Evolutionary conservation across 2,329 filamentous ascomycete species (phyloP).

Genomic region (Ophiostoma sp.): DNA sequence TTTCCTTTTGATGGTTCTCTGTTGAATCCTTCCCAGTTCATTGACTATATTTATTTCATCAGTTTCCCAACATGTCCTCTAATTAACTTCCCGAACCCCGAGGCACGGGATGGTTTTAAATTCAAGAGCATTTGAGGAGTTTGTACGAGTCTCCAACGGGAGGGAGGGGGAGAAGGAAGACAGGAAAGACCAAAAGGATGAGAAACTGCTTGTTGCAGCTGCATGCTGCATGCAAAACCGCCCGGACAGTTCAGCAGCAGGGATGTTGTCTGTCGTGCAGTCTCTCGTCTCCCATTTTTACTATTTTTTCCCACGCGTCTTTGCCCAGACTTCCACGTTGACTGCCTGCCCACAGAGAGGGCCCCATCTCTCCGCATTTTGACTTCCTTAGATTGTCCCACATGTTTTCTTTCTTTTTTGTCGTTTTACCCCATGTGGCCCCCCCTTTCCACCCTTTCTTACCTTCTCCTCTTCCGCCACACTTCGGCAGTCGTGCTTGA

Average conservation of each 20-base stretch:
- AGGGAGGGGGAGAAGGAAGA: not conserved
- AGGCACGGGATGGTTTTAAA: not conserved
- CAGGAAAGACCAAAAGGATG: not conserved
- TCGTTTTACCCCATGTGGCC: slow-evolving; percentile 1
- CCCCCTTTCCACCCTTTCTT: not conserved
- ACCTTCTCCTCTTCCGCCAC: slow-evolving; percentile 13
- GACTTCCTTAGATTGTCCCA: not conserved
- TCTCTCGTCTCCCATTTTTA: not conserved
- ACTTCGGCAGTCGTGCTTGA: slow-evolving; percentile 11
- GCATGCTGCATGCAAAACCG: not conserved
- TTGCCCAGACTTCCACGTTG: not conserved
- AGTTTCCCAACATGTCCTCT: not conserved
- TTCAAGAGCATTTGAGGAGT: not conserved
- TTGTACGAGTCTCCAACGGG: not conserved
- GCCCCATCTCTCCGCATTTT: not conserved
- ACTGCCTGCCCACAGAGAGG: not conserved
- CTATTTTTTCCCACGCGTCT: not conserved
- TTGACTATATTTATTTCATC: not conserved
- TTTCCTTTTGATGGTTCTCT: not conserved
- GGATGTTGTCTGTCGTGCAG: not conserved
- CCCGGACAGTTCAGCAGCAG: not conserved
- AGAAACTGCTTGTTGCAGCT: not conserved
- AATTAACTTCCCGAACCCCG: slow-evolving; percentile 1
- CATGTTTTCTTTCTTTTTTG: not conserved
- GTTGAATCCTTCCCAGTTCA: not conserved